Evolutionary conservation across 2,329 filamentous ascomycete species (phyloP), one percentile per base, ranked within the genome.

Genomic region (Parasarocladium wereldwijsianum): DNA sequence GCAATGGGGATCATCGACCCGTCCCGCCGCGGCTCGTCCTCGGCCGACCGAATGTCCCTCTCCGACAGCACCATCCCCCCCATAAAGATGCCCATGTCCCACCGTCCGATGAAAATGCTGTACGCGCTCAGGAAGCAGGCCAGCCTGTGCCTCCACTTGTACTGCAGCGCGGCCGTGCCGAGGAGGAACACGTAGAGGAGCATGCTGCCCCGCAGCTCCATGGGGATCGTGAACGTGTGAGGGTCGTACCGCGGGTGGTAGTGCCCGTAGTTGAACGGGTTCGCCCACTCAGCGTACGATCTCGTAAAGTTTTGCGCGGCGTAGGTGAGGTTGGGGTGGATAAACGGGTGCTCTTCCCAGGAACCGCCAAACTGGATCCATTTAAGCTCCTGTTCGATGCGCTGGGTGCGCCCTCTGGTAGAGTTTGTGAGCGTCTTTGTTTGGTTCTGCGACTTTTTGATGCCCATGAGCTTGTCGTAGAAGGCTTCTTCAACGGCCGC

Each of bases 151-250:
- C 54, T 43, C 50, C 49, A 55, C 15, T 38, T 47, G 0, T 49
- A 42, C 27, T 47, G 49, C n/a, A 58, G 34, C 0, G 45, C 47
- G 3, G 53, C 50, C 1, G 54, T 57, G 0, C 46, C 54, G 0
- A 58, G 43, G 3, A 58, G 43, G 38, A 56, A 55, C 9, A 56
- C 35, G 42, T 57, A 58, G 19, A 58, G 32, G 17, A 55, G 36
- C 46, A 58, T 55, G 2, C 52, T 57, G 2, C 54, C 54, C 3
- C 54, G 50, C 4, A 58, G 41, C 27, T 58, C 54, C 46, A 57
- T 55, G 2, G 54, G 54, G 13, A 58, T 57, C 4, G 54, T 58
- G 26, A 52, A 58, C 0, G 52, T 55, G 30, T 58, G 54, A 6
- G 54, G 54, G 31, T 58, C 54, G 33, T 57, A 57, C 5, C 54